Base-by-base conservation (phyloP, 306 rosid genomes). In the Glycyrrhiza uralensis region DNA sequence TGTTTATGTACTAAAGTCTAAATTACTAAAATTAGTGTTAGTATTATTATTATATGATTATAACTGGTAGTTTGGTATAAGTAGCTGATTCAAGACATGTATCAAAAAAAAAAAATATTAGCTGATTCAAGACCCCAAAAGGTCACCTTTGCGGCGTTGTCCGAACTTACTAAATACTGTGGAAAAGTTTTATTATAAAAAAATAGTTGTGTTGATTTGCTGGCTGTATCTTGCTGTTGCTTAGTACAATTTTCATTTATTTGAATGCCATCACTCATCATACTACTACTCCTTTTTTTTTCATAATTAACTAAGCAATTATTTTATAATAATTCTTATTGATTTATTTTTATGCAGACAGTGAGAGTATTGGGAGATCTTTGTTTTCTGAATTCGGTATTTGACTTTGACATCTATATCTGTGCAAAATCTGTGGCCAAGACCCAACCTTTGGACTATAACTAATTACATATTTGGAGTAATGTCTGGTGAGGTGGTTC, bases 401-500 rank as follows among this genome's bases (percentile, higher is more conserved):
- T 73, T 44, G 75, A 70, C 54, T 42, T 72, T 39, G 76, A 59
- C 68, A 33, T 17, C 23, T 35, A 47, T 62, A 68, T 33, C 61
- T 17, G 69, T 46, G 54, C 39, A 66, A 63, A 72, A 12, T 38
- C 59, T 42, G 82, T 30, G 36, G 64, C 60, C 49, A 63, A 68
- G 68, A 56, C 28, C 17, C 36, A 12, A 35, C 39, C 69, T 74
- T 62, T 41, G 63, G 79, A 64, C 59, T 75, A 71, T 57, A 69
- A 28, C 36, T 9, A 59, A 45, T 64, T 26, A 8, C 67, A 23
- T 39, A 65, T 30, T 67, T 73, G 74, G 78, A 49, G 46, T 1
- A 70, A 89, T 91, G 97, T 82, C 82, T 7, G 57, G 80, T 66
- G 80, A 80, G 14, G 5, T 76, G 80, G 84, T 86, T 67, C 44